A percentile compares a stretch with the other conserved stretches of the same genome.
These are phyloP conservation scores for Ensete glaucum DNA, from an alignment of 176 grass and related monocot genomes.

Conservation along the genomic window DNA sequence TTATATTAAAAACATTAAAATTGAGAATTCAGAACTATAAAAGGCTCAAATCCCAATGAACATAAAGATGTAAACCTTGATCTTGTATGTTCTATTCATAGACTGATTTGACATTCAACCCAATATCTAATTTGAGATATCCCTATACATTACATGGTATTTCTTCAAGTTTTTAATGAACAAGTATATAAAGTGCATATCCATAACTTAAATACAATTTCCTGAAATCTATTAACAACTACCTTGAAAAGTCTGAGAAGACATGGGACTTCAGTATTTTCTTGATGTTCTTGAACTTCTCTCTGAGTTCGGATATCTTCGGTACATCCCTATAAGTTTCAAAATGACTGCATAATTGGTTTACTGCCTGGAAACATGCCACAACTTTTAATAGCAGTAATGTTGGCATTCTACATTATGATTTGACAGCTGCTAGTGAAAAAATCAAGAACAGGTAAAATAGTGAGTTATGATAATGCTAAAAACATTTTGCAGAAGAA, in stretches of 20 bases:
- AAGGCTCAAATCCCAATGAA: too few relatives aligned
- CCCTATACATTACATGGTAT: neutral
- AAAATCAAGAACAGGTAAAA: too few relatives aligned
- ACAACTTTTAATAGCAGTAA: neutral
- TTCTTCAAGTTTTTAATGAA: neutral
- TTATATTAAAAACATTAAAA: neutral
- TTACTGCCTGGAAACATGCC: conserved; percentile 61
- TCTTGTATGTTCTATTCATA: neutral
- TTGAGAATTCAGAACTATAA: neutral
- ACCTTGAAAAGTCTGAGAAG: conserved; percentile 99
- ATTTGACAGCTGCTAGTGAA: too few relatives aligned
- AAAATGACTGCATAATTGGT: conserved; percentile 95
- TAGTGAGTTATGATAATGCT: neutral
- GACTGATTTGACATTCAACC: too few relatives aligned
- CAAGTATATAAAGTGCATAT: neutral
- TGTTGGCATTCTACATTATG: neutral
- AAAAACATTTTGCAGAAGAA: neutral
- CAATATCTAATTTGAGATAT: too few relatives aligned
- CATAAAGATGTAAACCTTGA: too few relatives aligned
- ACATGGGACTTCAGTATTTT: conserved; percentile 99
- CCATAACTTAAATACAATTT: neutral
- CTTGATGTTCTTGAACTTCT: conserved; percentile 99
- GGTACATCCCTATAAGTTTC: conserved; percentile 96
- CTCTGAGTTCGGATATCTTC: conserved; percentile 95
- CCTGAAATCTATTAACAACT: conserved; percentile 15